Conservation (phyloP, 176 grass and related monocot genomes). For the Eragrostis curvula region DNA sequence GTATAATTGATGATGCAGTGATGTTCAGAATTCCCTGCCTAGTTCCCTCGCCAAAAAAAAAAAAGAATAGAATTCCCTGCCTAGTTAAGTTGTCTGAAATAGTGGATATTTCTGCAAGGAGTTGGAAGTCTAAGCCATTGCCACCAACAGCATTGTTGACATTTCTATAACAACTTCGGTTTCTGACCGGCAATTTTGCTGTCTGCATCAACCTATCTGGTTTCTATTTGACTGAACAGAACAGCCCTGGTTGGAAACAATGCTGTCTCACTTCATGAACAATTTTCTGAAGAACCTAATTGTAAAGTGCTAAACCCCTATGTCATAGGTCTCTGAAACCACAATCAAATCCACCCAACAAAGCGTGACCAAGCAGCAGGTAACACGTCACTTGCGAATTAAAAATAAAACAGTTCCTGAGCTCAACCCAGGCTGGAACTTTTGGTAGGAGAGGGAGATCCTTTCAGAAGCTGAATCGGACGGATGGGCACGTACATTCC, state of each 20-base stretch:
- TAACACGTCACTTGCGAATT: not conserved
- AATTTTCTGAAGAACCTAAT: conserved; percentile 2
- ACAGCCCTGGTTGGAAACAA: not conserved
- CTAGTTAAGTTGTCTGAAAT: conserved; percentile 7
- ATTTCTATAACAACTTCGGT: not conserved
- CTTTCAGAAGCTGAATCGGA: conserved; percentile 51
- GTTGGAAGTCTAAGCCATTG: conserved; percentile 4
- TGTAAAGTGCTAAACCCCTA: not conserved
- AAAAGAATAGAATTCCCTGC: not conserved
- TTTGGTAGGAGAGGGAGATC: conserved; percentile 40
- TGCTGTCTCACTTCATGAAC: not conserved
- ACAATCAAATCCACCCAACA: not conserved
- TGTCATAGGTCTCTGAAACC: not conserved
- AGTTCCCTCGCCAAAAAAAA: no score
- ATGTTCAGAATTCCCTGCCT: not conserved
- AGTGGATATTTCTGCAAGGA: not conserved
- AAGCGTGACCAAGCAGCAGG: not conserved
- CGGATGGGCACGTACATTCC: conserved; percentile 48
- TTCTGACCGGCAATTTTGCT: not conserved
- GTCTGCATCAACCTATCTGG: not conserved
- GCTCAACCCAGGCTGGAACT: conserved; percentile 27
- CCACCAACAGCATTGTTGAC: not conserved
- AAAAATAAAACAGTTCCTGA: conserved; percentile 4
- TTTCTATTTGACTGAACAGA: conserved; percentile 5
- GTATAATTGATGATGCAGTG: not conserved